Conservation (phyloP, 202 grass and related monocot genomes). For the Hordeum pubiflorum region DNA sequence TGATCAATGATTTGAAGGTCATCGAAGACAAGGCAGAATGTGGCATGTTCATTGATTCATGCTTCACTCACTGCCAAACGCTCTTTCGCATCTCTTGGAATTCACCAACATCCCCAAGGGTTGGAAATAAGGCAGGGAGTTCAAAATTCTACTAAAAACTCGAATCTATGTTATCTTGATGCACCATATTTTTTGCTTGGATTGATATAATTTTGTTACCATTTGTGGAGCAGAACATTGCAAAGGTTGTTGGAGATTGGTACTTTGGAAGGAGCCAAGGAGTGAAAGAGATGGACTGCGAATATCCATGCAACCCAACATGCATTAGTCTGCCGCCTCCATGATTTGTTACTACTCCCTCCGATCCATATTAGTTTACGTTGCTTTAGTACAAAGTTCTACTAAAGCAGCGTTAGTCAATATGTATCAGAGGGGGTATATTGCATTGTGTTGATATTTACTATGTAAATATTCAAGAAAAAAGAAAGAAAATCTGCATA, state of each 20-base stretch:
- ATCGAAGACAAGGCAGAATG: slow-evolving; percentile 8
- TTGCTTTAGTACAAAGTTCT: too few relatives aligned
- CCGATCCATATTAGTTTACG: too few relatives aligned
- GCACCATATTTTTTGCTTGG: neutral
- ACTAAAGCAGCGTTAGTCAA: too few relatives aligned
- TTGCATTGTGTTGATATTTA: neutral
- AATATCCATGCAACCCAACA: slow-evolving; percentile 34
- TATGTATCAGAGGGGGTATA: neutral
- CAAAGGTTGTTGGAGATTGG: slow-evolving; percentile 33
- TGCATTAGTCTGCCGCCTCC: neutral
- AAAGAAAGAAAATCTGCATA: neutral
- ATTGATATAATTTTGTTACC: neutral
- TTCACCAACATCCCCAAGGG: slow-evolving; percentile 21
- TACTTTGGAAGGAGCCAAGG: neutral
- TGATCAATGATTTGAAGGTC: neutral
- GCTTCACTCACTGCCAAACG: slow-evolving; percentile 54
- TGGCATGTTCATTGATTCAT: slow-evolving; percentile 51
- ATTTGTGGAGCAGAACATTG: slow-evolving; percentile 21
- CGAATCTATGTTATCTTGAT: neutral
- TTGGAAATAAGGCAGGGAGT: slow-evolving; percentile 35
- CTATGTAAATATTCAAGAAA: neutral
- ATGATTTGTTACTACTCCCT: neutral
- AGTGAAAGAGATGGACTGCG: slow-evolving; percentile 20
- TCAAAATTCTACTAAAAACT: neutral
- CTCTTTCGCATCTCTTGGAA: slow-evolving; percentile 35